phyloP scores from a whole-genome alignment of 2,329 filamentous ascomycete genomes.

The Truncatella angustata region DNA sequence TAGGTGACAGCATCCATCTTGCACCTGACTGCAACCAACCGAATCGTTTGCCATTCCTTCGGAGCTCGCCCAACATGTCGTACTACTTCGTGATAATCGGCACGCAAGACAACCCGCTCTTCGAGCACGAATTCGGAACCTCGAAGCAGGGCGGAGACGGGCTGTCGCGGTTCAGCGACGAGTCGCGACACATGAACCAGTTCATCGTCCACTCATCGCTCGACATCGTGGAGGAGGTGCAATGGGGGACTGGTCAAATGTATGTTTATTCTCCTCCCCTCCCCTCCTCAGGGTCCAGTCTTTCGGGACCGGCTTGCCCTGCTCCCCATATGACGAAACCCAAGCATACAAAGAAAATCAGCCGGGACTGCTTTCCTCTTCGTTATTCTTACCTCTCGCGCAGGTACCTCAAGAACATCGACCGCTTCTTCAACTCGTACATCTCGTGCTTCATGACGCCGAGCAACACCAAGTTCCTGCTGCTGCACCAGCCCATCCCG shows the following conservation, averaged over 20 bases:
- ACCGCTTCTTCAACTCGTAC: constrained; percentile 95
- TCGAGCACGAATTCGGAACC: constrained; percentile 95
- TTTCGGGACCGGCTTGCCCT: too few relatives aligned
- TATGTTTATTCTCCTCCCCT: constrained; percentile 36
- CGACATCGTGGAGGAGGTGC: constrained; percentile 93
- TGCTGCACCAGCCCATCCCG: constrained; percentile 77
- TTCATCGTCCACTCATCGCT: constrained; percentile 94
- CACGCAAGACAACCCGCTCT: constrained; percentile 91
- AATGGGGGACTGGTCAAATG: constrained; percentile 88
- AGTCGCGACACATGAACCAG: constrained; percentile 91
- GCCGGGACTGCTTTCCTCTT: too few relatives aligned
- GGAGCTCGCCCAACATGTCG: too few relatives aligned
- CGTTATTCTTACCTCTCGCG: not conserved
- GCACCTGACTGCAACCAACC: too few relatives aligned
- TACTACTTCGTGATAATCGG: constrained; percentile 99
- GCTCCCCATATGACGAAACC: too few relatives aligned
- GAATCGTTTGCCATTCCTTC: too few relatives aligned
- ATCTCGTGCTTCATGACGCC: constrained; percentile 93
- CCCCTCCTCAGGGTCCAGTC: too few relatives aligned
- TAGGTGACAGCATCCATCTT: too few relatives aligned
- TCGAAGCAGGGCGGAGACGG: constrained; percentile 96
- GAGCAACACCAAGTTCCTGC: constrained; percentile 88
- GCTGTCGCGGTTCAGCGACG: constrained; percentile 80
- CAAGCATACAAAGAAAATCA: too few relatives aligned
- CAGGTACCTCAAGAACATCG: constrained; percentile 88